Conservation (phyloP, 2,329 filamentous ascomycete genomes). For the Chaetomium strumarium region DNA sequence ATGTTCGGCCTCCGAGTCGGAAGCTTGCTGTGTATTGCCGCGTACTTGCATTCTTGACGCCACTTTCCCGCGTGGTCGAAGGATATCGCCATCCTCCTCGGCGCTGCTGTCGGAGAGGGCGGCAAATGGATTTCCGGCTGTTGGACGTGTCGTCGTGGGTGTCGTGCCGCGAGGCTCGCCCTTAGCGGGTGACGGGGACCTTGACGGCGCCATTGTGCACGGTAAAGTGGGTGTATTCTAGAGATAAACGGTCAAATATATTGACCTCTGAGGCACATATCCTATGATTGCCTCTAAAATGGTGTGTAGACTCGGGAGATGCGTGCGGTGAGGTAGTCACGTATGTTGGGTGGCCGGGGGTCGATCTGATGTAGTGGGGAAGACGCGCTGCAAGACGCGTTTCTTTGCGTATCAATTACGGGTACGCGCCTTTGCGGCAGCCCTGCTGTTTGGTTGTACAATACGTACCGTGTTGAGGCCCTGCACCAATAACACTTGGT, state of each 20-base stretch:
- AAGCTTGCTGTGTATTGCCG: conserved; percentile 21
- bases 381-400: conserved; percentile 20
- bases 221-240: conserved; percentile 3
- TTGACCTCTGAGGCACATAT: conserved; percentile 5
- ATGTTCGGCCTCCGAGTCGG: conserved; percentile 22
- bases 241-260: neutral
- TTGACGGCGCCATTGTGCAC: conserved; percentile 43
- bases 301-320: conserved; percentile 3
- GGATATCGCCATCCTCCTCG: conserved; percentile 40
- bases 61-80: conserved; percentile 56
- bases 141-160: conserved; percentile 13
- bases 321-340: neutral
- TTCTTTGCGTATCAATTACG: neutral
- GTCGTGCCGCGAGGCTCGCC: conserved; percentile 17
- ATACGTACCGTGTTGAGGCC: neutral
- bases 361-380: conserved; percentile 21
- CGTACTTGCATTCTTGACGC: conserved; percentile 55
- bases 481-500: neutral
- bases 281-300: neutral
- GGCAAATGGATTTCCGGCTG: conserved; percentile 13
- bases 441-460: conserved; percentile 9
- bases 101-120: conserved; percentile 21
- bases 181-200: conserved; percentile 31
- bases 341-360: conserved; percentile 6
- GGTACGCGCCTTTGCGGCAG: conserved; percentile 11